A percentile compares a stretch with the other conserved stretches of the same genome.
These are phyloP conservation scores for Arachis stenosperma DNA, from an alignment of 306 rosid species.

Conservation along the genomic window DNA sequence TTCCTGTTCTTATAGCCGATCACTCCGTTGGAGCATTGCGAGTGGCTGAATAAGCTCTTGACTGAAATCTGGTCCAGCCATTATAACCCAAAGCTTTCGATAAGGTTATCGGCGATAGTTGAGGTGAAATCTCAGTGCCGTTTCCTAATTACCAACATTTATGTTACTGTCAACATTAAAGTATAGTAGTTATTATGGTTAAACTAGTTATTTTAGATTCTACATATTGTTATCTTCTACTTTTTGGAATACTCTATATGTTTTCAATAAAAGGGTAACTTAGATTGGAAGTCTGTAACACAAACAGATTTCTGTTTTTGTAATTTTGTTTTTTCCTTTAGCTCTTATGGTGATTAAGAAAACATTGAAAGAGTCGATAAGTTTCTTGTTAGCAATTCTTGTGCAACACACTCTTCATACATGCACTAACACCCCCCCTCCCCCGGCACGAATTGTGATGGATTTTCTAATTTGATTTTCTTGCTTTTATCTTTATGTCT, in stretches of 20 bases:
- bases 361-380: background rate
- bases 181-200: background rate
- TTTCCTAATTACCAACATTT: conserved; percentile 2
- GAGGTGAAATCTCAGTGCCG: conserved; percentile 64
- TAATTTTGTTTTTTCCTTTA: background rate
- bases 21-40: conserved; percentile 93
- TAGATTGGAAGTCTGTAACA: background rate
- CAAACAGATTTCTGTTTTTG: background rate
- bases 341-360: background rate
- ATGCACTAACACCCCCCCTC: conserved; percentile 3
- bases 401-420: conserved; percentile 20
- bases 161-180: background rate
- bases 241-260: background rate
- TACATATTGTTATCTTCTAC: background rate
- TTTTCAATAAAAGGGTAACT: background rate
- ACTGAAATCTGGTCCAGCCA: conserved; percentile 78
- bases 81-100: conserved; percentile 70
- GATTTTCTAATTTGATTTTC: conserved; percentile 22
- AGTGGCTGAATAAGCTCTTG: conserved; percentile 88
- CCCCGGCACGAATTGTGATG: background rate
- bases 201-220: background rate
- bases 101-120: conserved; percentile 66
- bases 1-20: conserved; percentile 57
- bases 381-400: background rate
- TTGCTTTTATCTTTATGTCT: conserved; percentile 29